A percentile compares a stretch with the other conserved stretches of the same genome.
phyloP scores from a whole-genome alignment of 495 filamentous ascomycete species.

The Aspergillus cristatus region DNA sequence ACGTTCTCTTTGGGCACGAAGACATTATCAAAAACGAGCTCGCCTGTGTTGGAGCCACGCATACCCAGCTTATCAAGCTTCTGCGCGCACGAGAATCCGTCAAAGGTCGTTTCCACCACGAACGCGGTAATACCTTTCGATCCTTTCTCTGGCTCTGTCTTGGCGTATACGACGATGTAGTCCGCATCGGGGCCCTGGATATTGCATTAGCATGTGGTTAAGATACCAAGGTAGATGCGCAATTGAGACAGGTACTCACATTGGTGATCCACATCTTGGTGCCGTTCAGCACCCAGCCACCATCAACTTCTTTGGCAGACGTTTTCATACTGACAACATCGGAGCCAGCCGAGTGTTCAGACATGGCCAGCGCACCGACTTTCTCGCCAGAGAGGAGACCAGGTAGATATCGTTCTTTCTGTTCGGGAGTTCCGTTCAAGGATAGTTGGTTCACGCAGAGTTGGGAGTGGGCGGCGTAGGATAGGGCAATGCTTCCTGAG shows the following conservation, averaged over 20 bases:
- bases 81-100: conserved; percentile 76
- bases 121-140: conserved; percentile 95
- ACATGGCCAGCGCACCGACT: conserved; percentile 91
- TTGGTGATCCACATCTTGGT: conserved; percentile 99
- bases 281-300: conserved; percentile 79
- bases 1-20: conserved; percentile 80
- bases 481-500: conserved; percentile 78
- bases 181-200: conserved; percentile 79
- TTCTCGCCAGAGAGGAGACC: conserved; percentile 72
- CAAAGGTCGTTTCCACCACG: conserved; percentile 62
- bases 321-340: conserved; percentile 97
- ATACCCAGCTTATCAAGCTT: conserved; percentile 99
- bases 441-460: conserved; percentile 95
- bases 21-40: conserved; percentile 85
- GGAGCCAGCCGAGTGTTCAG: conserved; percentile 79
- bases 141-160: conserved; percentile 71
- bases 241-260: conserved; percentile 25
- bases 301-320: conserved; percentile 66
- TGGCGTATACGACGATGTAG: conserved; percentile 86
- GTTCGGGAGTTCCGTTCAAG: conserved; percentile 70
- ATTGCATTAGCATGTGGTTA: neutral
- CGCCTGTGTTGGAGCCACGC: conserved; percentile 94
- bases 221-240: neutral
- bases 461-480: conserved; percentile 93
- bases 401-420: conserved; percentile 75